Evolutionary conservation across 805 yeast species (phyloP).

Genomic region (Ogataea nakhonphanomensis): DNA sequence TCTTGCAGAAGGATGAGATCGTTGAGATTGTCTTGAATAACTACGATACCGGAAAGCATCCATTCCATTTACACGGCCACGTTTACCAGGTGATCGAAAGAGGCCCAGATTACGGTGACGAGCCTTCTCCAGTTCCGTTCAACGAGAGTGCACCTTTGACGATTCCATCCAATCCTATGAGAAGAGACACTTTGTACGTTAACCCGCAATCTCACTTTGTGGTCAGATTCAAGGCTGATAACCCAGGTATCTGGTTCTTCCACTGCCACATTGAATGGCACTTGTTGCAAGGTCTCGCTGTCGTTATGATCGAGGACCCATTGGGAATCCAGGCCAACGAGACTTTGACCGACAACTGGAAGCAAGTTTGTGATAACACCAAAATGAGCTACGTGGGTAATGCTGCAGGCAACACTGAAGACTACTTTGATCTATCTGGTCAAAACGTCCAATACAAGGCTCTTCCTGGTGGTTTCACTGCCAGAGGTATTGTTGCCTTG

Average conservation of each 20-base stretch:
- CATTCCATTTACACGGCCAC: conserved; percentile 97
- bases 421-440: conserved; percentile 67
- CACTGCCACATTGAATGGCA: conserved; percentile 99
- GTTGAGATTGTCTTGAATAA: conserved; percentile 84
- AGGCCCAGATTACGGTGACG: conserved; percentile 56
- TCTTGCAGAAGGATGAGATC: conserved; percentile 61
- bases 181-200: conserved; percentile 78
- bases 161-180: conserved; percentile 74
- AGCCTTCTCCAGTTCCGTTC: conserved; percentile 52
- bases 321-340: conserved; percentile 56
- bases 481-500: conserved; percentile 91
- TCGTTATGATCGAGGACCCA: conserved; percentile 83
- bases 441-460: conserved; percentile 63
- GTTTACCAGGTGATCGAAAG: conserved; percentile 79
- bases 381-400: conserved; percentile 64
- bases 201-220: conserved; percentile 84
- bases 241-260: conserved; percentile 99
- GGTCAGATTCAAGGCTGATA: conserved; percentile 82
- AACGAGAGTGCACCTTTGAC: conserved; percentile 49
- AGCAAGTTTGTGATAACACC: conserved; percentile 54
- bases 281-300: conserved; percentile 87
- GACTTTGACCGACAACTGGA: conserved; percentile 59
- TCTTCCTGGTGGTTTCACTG: conserved; percentile 89
- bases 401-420: conserved; percentile 77
- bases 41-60: conserved; percentile 88